Conservation (phyloP, 139 green algal species). For the Chlorella sp. region DNA sequence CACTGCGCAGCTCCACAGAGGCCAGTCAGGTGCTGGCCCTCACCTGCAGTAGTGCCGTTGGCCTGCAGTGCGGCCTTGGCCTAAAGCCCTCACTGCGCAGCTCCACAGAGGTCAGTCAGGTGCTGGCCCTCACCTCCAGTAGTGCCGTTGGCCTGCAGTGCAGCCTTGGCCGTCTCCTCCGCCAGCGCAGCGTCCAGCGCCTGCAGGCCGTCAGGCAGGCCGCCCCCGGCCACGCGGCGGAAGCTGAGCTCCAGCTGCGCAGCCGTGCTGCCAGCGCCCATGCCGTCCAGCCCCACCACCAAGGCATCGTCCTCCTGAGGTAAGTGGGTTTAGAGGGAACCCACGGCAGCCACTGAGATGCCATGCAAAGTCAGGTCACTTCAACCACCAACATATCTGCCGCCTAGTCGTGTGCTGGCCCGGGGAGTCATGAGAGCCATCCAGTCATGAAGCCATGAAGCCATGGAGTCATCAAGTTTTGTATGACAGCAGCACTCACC, state of each 20-base stretch:
- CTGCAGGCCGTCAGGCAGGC: neutral
- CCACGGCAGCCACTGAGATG: no score
- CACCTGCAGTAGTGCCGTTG: no score
- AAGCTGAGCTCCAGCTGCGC: slow-evolving; percentile 12
- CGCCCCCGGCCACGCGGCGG: slow-evolving; percentile 1
- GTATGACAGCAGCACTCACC: slow-evolving; percentile 5
- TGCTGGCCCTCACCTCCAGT: neutral
- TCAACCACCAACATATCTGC: neutral
- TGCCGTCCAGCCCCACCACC: slow-evolving; percentile 7
- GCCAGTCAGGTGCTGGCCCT: no score
- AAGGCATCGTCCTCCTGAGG: slow-evolving; percentile 19
- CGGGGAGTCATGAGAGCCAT: neutral
- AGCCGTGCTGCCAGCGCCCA: neutral
- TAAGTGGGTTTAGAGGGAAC: no score
- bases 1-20: no score
- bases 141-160: neutral
- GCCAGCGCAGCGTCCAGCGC: neutral
- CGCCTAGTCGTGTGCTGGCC: neutral
- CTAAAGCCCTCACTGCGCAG: no score
- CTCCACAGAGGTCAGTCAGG: no score
- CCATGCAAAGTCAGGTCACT: no score
- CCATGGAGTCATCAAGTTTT: neutral
- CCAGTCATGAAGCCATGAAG: neutral
- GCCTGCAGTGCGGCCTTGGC: no score
- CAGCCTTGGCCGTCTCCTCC: neutral